Evolutionary conservation across 345 rosid species (phyloP), one percentile per base, ranked within the genome.

Genomic region (Eucalyptus coolabah): DNA sequence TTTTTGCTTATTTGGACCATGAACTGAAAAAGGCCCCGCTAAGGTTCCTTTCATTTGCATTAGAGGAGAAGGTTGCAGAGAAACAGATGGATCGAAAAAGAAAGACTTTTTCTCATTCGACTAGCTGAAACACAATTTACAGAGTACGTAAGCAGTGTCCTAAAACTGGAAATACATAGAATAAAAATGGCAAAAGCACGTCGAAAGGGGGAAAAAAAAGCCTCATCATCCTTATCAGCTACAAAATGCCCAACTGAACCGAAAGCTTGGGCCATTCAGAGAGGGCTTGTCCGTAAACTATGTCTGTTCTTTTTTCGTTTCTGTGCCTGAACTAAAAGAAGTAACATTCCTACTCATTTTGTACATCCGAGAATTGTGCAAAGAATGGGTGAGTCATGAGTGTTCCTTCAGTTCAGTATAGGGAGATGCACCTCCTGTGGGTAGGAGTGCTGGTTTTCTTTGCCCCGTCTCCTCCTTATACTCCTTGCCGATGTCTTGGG

Each of bases 371-470:
- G 53, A 83, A 15, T 15, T 24, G 37, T 24, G 12, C 16, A 85
- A 30, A 2, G 1, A 59, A 60, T 30, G 40, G 47, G 30, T 47
- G 45, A 47, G 11, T 40, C 23, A 26, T 34, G 37, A 49, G 81
- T 11, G 67, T 47, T 77, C 44, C 51, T 69, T 50, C 59, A 59
- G 65, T 51, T 94, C 87, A 96, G 91, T 93, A 95, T 89, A 93
- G 97, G n/a, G 99, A 96, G 37, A 95, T 95, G 94, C 98, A 95
- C 88, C 99, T 95, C 89, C 97, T 95, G 60, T 96, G 98, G 88
- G 97, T 91, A 80, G 97, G 94, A 4, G 95, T 95, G 15, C 94
- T 88, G 89, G 90, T 94, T 85, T 91, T 97, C 87, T 92, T 90
- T 98, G 98, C 90, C 92, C 94, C 81, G 95, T 97, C 92, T 94